Conservation (phyloP, 768 basidiomycete species). For the Kondoa subrosea region DNA sequence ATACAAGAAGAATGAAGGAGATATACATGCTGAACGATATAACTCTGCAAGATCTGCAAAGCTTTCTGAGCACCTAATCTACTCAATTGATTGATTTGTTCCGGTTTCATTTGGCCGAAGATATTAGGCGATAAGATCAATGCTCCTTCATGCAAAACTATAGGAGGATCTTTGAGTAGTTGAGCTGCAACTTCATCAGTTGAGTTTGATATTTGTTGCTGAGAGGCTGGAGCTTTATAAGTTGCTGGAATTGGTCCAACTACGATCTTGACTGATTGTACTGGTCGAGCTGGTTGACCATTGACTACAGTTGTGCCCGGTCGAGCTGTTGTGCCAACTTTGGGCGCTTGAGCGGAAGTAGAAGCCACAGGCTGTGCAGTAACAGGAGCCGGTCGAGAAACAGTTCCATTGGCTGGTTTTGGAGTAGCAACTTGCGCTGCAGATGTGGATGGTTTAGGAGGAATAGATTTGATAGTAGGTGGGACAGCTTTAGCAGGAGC, state of each 20-base stretch:
- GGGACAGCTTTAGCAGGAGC: neutral
- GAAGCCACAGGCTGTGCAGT: conserved; percentile 16
- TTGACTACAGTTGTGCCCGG: conserved; percentile 23
- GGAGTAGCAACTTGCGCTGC: neutral
- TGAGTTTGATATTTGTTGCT: conserved; percentile 36
- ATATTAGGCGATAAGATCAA: conserved; percentile 71
- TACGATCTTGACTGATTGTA: conserved; percentile 56
- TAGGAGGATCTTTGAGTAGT: conserved; percentile 37
- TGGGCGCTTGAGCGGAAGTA: conserved; percentile 23
- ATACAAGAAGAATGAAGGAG: neutral
- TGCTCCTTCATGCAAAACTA: conserved; percentile 67
- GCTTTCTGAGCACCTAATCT: conserved; percentile 66
- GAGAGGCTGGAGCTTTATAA: conserved; percentile 37
- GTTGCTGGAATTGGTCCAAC: conserved; percentile 45
- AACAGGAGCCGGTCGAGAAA: neutral
- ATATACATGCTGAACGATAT: conserved; percentile 52
- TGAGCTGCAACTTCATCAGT: conserved; percentile 20
- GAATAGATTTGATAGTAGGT: neutral
- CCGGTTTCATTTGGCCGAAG: conserved; percentile 57
- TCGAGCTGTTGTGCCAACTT: conserved; percentile 3
- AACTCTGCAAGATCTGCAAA: conserved; percentile 58
- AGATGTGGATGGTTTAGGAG: neutral
- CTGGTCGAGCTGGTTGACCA: conserved; percentile 35
- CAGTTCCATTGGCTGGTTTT: neutral
- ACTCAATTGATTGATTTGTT: conserved; percentile 59